A percentile compares a stretch with the other conserved stretches of the same genome.
phyloP scores from a whole-genome alignment of 2,329 filamentous ascomycete genomes.

The Tolypocladium amazonense region DNA sequence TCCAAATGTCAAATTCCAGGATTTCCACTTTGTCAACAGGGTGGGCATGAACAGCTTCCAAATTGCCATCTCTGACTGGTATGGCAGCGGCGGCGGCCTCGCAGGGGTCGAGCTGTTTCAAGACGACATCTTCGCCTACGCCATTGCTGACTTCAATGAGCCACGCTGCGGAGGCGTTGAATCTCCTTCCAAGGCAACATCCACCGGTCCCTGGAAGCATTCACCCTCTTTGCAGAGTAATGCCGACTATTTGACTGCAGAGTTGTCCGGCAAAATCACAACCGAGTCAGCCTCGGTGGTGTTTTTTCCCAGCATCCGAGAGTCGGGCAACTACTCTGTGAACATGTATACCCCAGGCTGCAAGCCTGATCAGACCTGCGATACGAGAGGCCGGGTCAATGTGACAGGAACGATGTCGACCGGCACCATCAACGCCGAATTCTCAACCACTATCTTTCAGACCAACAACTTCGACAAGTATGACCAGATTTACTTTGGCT shows the following conservation, averaged over 20 bases:
- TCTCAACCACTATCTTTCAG: slow-evolving; percentile 62
- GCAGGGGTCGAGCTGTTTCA: slow-evolving; percentile 80
- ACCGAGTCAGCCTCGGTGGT: slow-evolving; percentile 57
- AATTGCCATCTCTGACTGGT: slow-evolving; percentile 79
- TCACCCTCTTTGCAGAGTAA: slow-evolving; percentile 58
- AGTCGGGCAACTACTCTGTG: slow-evolving; percentile 86
- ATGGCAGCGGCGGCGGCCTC: slow-evolving; percentile 75
- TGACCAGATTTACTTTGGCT: slow-evolving; percentile 80
- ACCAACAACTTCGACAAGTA: slow-evolving; percentile 97
- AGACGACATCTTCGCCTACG: slow-evolving; percentile 76
- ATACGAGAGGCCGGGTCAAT: slow-evolving; percentile 67
- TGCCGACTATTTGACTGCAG: slow-evolving; percentile 66
- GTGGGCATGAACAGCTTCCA: slow-evolving; percentile 84
- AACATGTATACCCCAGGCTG: slow-evolving; percentile 92
- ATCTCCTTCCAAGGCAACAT: slow-evolving; percentile 51
- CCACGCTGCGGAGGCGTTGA: slow-evolving; percentile 61
- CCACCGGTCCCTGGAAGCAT: slow-evolving; percentile 64
- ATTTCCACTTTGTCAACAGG: slow-evolving; percentile 81
- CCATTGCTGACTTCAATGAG: slow-evolving; percentile 80
- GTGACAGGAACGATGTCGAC: slow-evolving; percentile 62
- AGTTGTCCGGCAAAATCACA: slow-evolving; percentile 44
- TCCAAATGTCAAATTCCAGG: slow-evolving; percentile 58
- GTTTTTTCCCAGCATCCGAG: slow-evolving; percentile 73
- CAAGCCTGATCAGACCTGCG: slow-evolving; percentile 65
- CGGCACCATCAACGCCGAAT: slow-evolving; percentile 31